Percentiles rank a stretch among this genome's conserved stretches.
Evolutionary conservation across 108 stramenopile genomes (phyloP).

Genomic region (Skeletonema menzelii): DNA sequence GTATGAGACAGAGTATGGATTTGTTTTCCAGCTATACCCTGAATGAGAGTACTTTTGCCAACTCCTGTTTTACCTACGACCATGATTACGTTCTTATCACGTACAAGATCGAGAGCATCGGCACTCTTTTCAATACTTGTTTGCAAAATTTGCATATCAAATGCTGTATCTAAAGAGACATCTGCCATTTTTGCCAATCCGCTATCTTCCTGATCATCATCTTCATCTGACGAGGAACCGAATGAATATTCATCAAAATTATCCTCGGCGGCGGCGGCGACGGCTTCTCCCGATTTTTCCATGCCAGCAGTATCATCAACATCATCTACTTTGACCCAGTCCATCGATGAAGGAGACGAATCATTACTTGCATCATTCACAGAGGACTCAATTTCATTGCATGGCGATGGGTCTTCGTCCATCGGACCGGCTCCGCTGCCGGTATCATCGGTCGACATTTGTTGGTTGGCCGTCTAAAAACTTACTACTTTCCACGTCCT

Average conservation of each 20-base stretch:
- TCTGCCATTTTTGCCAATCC: neutral
- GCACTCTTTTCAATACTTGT: conserved; percentile 43
- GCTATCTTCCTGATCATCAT: neutral
- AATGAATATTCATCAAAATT: conserved; percentile 2
- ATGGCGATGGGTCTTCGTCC: neutral
- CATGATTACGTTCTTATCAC: conserved; percentile 44
- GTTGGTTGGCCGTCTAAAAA: neutral
- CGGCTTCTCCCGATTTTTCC: neutral
- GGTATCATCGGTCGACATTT: neutral
- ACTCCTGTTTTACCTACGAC: conserved; percentile 58
- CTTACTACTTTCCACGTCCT: too few relatives aligned
- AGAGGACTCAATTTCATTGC: neutral
- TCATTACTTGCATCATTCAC: neutral
- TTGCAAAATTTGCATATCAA: conserved; percentile 53
- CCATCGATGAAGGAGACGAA: neutral
- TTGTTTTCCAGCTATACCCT: conserved; percentile 60
- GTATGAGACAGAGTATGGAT: conserved; percentile 25
- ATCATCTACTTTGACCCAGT: neutral
- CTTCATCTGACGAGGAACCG: neutral
- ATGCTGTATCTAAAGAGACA: conserved; percentile 5
- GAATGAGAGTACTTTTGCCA: conserved; percentile 54
- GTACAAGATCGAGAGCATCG: conserved; percentile 39
- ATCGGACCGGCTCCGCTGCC: neutral
- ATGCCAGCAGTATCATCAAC: neutral
- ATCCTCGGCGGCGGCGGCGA: neutral